phyloP scores from a whole-genome alignment of 1,284 basidiomycete genomes.

The Ganoderma multipileum region DNA sequence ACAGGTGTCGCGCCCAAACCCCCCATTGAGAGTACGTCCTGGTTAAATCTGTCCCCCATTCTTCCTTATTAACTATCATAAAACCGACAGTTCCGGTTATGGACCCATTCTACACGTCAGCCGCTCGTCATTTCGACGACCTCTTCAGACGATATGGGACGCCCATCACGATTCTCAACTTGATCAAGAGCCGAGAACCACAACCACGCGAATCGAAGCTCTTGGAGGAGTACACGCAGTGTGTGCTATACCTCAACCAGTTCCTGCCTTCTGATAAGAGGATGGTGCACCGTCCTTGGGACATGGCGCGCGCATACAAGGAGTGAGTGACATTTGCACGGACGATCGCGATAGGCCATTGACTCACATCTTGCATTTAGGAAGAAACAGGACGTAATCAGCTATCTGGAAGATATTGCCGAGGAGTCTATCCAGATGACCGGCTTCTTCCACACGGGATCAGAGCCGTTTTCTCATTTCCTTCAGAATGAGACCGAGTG shows the following conservation, averaged over 20 bases:
- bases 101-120: constrained; percentile 95
- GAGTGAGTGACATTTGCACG: constrained; percentile 53
- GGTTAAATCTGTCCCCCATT: not conserved
- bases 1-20: constrained; percentile 92
- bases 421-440: constrained; percentile 94
- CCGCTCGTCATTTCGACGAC: constrained; percentile 93
- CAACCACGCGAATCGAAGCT: constrained; percentile 94
- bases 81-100: constrained; percentile 80
- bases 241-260: constrained; percentile 94
- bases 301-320: constrained; percentile 94
- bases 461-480: constrained; percentile 77
- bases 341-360: not conserved
- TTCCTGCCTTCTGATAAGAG: constrained; percentile 88
- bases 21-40: constrained; percentile 88
- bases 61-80: not conserved
- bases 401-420: constrained; percentile 94
- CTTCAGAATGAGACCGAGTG: constrained; percentile 58
- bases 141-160: constrained; percentile 91
- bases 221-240: constrained; percentile 91
- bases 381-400: constrained; percentile 96
- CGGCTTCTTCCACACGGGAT: constrained; percentile 92
- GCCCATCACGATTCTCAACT: constrained; percentile 93
- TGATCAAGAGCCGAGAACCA: constrained; percentile 88
- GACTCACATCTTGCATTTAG: constrained; percentile 45
- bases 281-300: constrained; percentile 95